These are phyloP conservation scores for Xylaria sp. DNA, from an alignment of 2,329 filamentous ascomycete genomes.

Conservation along the genomic window DNA sequence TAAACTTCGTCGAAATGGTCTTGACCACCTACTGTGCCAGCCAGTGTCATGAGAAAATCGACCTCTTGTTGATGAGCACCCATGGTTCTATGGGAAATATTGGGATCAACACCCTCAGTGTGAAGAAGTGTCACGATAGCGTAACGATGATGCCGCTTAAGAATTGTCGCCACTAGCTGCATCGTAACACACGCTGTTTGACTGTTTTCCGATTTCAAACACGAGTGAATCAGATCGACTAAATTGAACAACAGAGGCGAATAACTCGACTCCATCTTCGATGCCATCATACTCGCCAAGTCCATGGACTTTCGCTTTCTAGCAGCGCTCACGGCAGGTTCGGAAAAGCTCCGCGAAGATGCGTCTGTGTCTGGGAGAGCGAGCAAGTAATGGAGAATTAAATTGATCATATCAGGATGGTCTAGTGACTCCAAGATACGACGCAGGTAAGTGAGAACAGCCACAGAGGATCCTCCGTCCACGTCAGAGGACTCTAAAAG, in stretches of 20 bases:
- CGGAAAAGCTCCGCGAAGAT: slow-evolving; percentile 50
- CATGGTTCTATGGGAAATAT: slow-evolving; percentile 69
- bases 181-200: slow-evolving; percentile 92
- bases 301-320: slow-evolving; percentile 91
- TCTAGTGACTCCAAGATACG: slow-evolving; percentile 91
- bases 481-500: slow-evolving; percentile 96
- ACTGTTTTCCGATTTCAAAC: slow-evolving; percentile 82
- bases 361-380: slow-evolving; percentile 73
- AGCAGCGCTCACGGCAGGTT: slow-evolving; percentile 70
- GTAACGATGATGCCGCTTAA: slow-evolving; percentile 88
- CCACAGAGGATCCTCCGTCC: slow-evolving; percentile 95
- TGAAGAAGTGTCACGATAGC: slow-evolving; percentile 80
- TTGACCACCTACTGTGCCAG: slow-evolving; percentile 73
- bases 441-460: slow-evolving; percentile 91
- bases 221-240: slow-evolving; percentile 88
- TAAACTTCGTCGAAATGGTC: slow-evolving; percentile 79
- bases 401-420: slow-evolving; percentile 91
- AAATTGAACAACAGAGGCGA: slow-evolving; percentile 93
- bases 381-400: slow-evolving; percentile 91
- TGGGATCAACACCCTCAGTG: slow-evolving; percentile 67
- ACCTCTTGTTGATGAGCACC: slow-evolving; percentile 81
- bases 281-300: slow-evolving; percentile 80
- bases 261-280: slow-evolving; percentile 75
- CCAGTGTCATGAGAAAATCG: slow-evolving; percentile 74
- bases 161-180: slow-evolving; percentile 84